These are phyloP conservation scores for Alternaria sp. DNA, from an alignment of 2,329 filamentous ascomycete genomes.

Conservation along the genomic window DNA sequence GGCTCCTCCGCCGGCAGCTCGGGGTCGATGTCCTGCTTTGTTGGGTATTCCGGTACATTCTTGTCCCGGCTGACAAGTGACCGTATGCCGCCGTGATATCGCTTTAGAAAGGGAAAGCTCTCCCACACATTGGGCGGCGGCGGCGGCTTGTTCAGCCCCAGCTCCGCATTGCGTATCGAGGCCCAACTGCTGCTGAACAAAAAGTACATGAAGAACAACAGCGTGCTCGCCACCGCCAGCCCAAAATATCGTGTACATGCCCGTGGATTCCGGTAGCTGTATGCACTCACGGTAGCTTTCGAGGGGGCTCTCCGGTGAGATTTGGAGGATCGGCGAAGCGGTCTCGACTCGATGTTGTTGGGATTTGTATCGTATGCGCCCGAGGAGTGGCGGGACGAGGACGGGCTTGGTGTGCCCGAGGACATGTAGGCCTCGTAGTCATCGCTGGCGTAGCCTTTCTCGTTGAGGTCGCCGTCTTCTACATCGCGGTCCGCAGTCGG, in stretches of 20 bases:
- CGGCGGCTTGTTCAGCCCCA: slow-evolving; percentile 67
- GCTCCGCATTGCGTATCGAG: slow-evolving; percentile 69
- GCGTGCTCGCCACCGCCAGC: slow-evolving; percentile 71
- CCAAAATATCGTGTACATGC: slow-evolving; percentile 82
- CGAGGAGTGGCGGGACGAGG: slow-evolving; percentile 63
- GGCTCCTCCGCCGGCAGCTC: slow-evolving; percentile 43
- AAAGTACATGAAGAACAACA: slow-evolving; percentile 79
- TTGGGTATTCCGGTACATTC: slow-evolving; percentile 84
- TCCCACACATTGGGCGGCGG: slow-evolving; percentile 81
- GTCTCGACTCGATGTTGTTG: slow-evolving; percentile 35
- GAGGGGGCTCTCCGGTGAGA: slow-evolving; percentile 29
- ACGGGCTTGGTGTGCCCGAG: slow-evolving; percentile 55
- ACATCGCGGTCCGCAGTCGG: slow-evolving; percentile 42
- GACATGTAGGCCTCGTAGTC: slow-evolving; percentile 47
- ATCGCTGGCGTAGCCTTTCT: slow-evolving; percentile 52
- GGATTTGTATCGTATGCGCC: slow-evolving; percentile 42
- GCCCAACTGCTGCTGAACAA: slow-evolving; percentile 77
- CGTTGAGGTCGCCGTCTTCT: slow-evolving; percentile 47
- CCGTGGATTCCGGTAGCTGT: slow-evolving; percentile 72
- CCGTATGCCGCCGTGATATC: slow-evolving; percentile 89
- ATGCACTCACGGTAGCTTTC: slow-evolving; percentile 45
- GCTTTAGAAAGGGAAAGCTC: slow-evolving; percentile 81
- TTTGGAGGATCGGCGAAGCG: slow-evolving; percentile 25
- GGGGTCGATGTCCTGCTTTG: slow-evolving; percentile 61
- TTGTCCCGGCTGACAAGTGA: slow-evolving; percentile 71